A percentile compares a stretch with the other conserved stretches of the same genome.
These are phyloP conservation scores for Alternaria conjuncta DNA, from an alignment of 2,329 filamentous ascomycete genomes.

Conservation along the genomic window DNA sequence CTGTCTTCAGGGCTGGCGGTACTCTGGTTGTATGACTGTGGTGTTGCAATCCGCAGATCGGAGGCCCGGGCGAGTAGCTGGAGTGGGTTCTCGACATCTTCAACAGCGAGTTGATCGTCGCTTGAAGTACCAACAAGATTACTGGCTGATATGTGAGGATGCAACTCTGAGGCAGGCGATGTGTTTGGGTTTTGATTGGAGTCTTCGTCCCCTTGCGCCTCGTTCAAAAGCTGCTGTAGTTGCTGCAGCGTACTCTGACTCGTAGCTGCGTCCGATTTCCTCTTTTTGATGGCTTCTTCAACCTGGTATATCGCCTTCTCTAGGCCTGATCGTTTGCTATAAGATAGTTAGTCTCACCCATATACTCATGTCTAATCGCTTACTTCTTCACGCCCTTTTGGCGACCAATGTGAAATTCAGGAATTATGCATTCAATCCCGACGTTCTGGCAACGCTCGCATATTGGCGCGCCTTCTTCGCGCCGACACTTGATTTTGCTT, in stretches of 20 bases:
- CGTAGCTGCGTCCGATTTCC: constrained; percentile 31
- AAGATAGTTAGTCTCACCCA: constrained; percentile 7
- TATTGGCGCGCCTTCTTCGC: constrained; percentile 58
- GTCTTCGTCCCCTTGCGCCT: constrained; percentile 50
- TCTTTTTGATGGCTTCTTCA: constrained; percentile 64
- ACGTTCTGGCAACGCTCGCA: constrained; percentile 69
- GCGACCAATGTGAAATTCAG: constrained; percentile 71
- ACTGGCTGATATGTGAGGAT: constrained; percentile 20
- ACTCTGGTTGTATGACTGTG: constrained; percentile 28
- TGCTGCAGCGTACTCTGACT: constrained; percentile 36
- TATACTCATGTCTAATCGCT: constrained; percentile 20
- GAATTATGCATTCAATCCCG: constrained; percentile 68
- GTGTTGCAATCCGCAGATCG: constrained; percentile 65
- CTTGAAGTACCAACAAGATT: constrained; percentile 37
- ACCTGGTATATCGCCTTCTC: constrained; percentile 78
- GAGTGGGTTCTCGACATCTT: constrained; percentile 77
- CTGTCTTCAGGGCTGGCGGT: constrained; percentile 38
- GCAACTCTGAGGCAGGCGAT: constrained; percentile 2
- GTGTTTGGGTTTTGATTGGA: background rate
- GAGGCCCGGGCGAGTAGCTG: constrained; percentile 76
- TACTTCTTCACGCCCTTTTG: constrained; percentile 81
- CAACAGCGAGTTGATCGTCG: constrained; percentile 62
- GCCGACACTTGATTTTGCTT: constrained; percentile 69
- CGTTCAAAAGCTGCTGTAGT: constrained; percentile 59
- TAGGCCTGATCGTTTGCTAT: constrained; percentile 73